A percentile compares a stretch with the other conserved stretches of the same genome.
These are phyloP conservation scores for Pichia thaimueangensis DNA, from an alignment of 805 yeast species.

Conservation along the genomic window DNA sequence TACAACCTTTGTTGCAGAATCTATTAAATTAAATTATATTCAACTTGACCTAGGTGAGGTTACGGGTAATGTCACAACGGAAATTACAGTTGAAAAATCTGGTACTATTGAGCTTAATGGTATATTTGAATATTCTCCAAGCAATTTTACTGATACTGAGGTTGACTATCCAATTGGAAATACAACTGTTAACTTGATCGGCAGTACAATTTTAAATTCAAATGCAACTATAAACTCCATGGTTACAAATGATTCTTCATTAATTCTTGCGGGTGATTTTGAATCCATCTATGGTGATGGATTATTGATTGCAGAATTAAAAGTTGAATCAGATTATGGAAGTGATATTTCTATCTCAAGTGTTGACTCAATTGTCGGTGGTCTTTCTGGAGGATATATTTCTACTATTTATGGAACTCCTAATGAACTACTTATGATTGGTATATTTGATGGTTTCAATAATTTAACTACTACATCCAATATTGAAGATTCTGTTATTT, in stretches of 20 bases:
- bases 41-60: conserved; percentile 12
- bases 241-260: conserved; percentile 26
- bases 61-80: conserved; percentile 4
- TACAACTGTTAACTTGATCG: conserved; percentile 38
- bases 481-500: conserved; percentile 27
- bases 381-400: conserved; percentile 33
- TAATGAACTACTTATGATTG: conserved; percentile 38
- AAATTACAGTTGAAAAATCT: neutral
- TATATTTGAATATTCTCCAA: conserved; percentile 70
- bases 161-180: conserved; percentile 36
- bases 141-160: conserved; percentile 43
- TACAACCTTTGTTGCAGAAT: conserved; percentile 74
- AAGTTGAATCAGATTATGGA: conserved; percentile 16
- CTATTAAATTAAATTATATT: conserved; percentile 38
- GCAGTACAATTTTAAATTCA: conserved; percentile 32
- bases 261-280: conserved; percentile 47
- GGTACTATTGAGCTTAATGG: conserved; percentile 46
- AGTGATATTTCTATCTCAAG: conserved; percentile 10
- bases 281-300: conserved; percentile 32
- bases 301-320: conserved; percentile 30
- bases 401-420: conserved; percentile 18
- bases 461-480: conserved; percentile 28
- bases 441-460: conserved; percentile 29
- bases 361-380: conserved; percentile 26
- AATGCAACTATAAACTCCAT: conserved; percentile 36